Conservation (phyloP, 2,329 filamentous ascomycete species). For the Sclerotinia trifoliorum region DNA sequence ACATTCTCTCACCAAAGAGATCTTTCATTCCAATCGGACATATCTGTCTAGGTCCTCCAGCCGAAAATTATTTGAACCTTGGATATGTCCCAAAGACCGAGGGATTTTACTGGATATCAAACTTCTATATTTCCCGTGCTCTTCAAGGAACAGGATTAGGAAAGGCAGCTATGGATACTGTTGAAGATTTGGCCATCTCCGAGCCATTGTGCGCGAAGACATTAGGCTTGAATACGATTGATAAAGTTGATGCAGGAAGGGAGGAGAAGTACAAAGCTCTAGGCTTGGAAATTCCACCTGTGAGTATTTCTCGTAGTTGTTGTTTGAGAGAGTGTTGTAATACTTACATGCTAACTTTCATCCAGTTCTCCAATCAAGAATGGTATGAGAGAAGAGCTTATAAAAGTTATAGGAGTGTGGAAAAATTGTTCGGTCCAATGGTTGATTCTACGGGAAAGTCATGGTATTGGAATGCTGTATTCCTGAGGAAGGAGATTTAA, state of each 20-base stretch:
- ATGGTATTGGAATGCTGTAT: conserved; percentile 29
- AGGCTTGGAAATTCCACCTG: conserved; percentile 24
- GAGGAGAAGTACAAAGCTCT: conserved; percentile 28
- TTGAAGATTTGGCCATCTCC: conserved; percentile 29
- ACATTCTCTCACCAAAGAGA: conserved; percentile 22
- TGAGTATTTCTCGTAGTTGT: conserved; percentile 3
- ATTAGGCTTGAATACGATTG: conserved; percentile 29
- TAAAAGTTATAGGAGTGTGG: conserved; percentile 25
- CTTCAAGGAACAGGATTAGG: conserved; percentile 33
- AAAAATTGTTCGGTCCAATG: conserved; percentile 24
- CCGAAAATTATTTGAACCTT: conserved; percentile 21
- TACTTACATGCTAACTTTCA: not conserved
- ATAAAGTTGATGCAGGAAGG: conserved; percentile 23
- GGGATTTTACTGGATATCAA: conserved; percentile 33
- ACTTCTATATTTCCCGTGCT: conserved; percentile 34
- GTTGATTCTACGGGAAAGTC: conserved; percentile 27
- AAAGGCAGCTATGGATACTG: conserved; percentile 31
- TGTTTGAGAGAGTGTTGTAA: not conserved
- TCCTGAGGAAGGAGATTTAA: conserved; percentile 31
- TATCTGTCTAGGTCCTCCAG: conserved; percentile 29
- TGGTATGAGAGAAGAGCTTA: conserved; percentile 38
- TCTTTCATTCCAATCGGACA: conserved; percentile 35
- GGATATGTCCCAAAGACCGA: conserved; percentile 18
- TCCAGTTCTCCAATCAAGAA: conserved; percentile 33
- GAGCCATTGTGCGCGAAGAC: conserved; percentile 32